A percentile compares a stretch with the other conserved stretches of the same genome.
These are phyloP conservation scores for Ambrosia trifida DNA, from an alignment of 129 eudicot genomes.

Conservation along the genomic window DNA sequence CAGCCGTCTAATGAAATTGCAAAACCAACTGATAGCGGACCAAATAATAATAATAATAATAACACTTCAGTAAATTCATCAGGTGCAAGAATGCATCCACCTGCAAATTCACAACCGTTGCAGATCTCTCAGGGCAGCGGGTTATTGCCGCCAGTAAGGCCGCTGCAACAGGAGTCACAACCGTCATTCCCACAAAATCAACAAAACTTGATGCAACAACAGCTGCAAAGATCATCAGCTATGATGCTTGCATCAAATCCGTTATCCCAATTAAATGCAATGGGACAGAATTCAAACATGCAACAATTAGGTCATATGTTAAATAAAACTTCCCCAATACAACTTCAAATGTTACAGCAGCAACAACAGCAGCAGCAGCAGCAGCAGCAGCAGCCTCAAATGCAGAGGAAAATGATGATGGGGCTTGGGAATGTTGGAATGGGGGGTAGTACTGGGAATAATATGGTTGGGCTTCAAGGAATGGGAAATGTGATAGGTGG, in stretches of 20 bases:
- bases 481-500: constrained; percentile 79
- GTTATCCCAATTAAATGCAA: constrained; percentile 52
- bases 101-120: constrained; percentile 52
- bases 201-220: constrained; percentile 56
- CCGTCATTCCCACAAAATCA: constrained; percentile 53
- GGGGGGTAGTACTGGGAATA: constrained; percentile 65
- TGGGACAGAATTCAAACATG: constrained; percentile 70
- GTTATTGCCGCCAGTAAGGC: constrained; percentile 49
- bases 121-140: constrained; percentile 74
- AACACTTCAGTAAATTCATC: constrained; percentile 39
- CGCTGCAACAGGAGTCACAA: constrained; percentile 54
- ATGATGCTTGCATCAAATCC: constrained; percentile 59
- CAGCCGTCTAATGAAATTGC: constrained; percentile 57
- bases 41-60: constrained; percentile 15
- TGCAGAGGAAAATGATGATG: constrained; percentile 85
- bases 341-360: constrained; percentile 49
- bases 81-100: constrained; percentile 68
- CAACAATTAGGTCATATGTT: constrained; percentile 78
- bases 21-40: constrained; percentile 47
- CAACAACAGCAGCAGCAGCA: constrained; percentile 39
- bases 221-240: constrained; percentile 66
- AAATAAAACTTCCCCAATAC: constrained; percentile 58
- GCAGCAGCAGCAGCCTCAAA: constrained; percentile 50
- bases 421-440: constrained; percentile 71
- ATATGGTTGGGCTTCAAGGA: constrained; percentile 79